Evolutionary conservation across 257 asterid species (phyloP), one percentile per base, ranked within the genome.

Genomic region (Linaria vulgaris): DNA sequence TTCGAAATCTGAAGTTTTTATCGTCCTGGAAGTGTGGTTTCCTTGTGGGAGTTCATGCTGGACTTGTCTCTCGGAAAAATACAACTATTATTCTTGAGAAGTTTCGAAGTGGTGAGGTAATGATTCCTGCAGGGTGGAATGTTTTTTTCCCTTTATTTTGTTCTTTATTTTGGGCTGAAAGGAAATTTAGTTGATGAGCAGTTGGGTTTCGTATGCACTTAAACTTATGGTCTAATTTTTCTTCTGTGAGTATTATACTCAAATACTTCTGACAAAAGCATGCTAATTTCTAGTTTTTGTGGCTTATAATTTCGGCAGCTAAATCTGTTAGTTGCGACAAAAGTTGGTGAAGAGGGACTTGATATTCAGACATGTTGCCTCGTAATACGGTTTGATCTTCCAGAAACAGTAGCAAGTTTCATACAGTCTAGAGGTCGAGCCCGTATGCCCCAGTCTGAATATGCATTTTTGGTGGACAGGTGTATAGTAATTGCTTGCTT

Each of bases 281-380:
- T 56, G 38, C 30, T 60, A 44, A 34, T 24, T 14, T 63, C 69
- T 58, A 34, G 38, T 58, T 67, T 48, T 65, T 39, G 11, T 62
- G 56, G 63, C 63, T 56, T 37, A 68, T 59, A 64, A 60, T 72
- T 56, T 59, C 79, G 75, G 75, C 91, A 92, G 99, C 82, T 90
- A 46, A 94, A 94, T 83, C 88, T 94, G 48, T 76, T 94, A 67
- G 84, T 94, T 75, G 99, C 99, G 43, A 94, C 99, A 68, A 94
- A 94, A 79, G 99, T 94, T 66, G 99, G 97, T 11, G 99, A 94
- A 80, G 99, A 94, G 77, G 99, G 99, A 62, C 97, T 94, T 71
- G 97, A 94, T 80, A 94, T 94, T 65, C 99, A 94, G 79, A 94
- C 99, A 68, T 94, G 99, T 75, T 87, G 97, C 84, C 96, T 94